Evolutionary conservation across 306 rosid species (phyloP).

Genomic region (Neltuma alba): DNA sequence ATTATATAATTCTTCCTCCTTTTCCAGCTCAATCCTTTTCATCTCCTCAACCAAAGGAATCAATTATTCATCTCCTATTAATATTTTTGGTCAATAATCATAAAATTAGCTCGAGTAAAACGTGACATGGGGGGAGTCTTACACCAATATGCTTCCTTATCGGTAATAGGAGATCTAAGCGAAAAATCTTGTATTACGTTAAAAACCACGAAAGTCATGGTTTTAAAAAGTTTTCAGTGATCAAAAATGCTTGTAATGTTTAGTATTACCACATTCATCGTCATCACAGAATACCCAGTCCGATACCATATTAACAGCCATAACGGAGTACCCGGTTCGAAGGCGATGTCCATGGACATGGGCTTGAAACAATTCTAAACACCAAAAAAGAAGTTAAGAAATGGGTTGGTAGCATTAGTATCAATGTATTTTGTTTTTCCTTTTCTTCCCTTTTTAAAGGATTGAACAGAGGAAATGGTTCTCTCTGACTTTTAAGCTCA

Average conservation of each 20-base stretch:
- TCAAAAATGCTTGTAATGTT: background rate
- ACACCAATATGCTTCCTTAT: background rate
- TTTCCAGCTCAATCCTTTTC: background rate
- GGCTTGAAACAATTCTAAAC: background rate
- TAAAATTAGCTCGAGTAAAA: background rate
- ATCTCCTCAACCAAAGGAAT: background rate
- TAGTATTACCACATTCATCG: background rate
- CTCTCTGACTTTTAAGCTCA: slow-evolving; percentile 22
- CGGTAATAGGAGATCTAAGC: background rate
- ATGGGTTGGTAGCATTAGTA: background rate
- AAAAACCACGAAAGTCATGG: background rate
- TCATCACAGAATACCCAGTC: background rate
- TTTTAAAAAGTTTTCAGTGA: background rate
- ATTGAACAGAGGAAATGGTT: slow-evolving; percentile 18
- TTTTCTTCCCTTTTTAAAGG: background rate
- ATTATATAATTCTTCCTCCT: background rate
- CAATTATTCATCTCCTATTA: background rate
- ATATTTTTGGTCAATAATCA: background rate
- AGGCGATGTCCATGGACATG: background rate
- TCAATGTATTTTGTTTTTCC: background rate
- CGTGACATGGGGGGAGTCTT: background rate
- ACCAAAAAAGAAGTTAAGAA: background rate
- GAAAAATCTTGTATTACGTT: background rate
- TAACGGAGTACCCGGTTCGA: background rate
- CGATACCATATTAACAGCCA: background rate